Evolutionary conservation across 2,329 filamentous ascomycete genomes (phyloP), one percentile per base, ranked within the genome.

Genomic region (Drechslerella dactyloides): DNA sequence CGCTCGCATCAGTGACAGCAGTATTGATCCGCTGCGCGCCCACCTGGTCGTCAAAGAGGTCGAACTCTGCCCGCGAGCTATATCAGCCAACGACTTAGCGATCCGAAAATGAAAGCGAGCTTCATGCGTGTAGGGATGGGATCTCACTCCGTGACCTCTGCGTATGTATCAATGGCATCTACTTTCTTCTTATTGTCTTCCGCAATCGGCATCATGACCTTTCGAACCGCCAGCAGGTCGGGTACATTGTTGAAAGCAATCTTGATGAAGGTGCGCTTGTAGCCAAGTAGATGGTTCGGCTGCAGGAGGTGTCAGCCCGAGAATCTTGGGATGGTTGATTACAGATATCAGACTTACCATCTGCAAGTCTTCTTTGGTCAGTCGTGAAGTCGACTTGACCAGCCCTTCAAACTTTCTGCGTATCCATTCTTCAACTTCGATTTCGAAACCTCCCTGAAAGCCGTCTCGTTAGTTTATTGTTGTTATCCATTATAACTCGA

Each of bases 121-220:
- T 35, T 33, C 4, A 48, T 24, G 40, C 13, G 23, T 11, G 2
- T 42, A 11, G 11, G 2, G 8, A 23, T 19, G 19, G 8, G 44
- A 63, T 83, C 86, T 80, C 80, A 93, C 90, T 88, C 90, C 73
- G 91, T 91, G 78, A 97, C 92, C 82, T 99, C 94, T 46, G 93
- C 93, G 83, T 99, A 99, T 75, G 93, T 93, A 83, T 99, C 94
- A 90, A 97, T 96, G 57, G 93, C 91, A 82, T 91, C 92, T 84
- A 96, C 89, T 76, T 91, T 93, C 81, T 94, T 96, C 83, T 90
- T 96, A 79, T 99, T 99, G 82, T 91, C 96, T 81, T 97, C 92
- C 13, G 93, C 94, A 78, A 99, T 86, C 0, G 94, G 94, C 83
- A 91, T 87, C 51, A 99, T 87, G 54, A 90, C 88, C 77, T 87